phyloP scores from a whole-genome alignment of 1,284 basidiomycete genomes.

The Ceratobasidium theobromae region DNA sequence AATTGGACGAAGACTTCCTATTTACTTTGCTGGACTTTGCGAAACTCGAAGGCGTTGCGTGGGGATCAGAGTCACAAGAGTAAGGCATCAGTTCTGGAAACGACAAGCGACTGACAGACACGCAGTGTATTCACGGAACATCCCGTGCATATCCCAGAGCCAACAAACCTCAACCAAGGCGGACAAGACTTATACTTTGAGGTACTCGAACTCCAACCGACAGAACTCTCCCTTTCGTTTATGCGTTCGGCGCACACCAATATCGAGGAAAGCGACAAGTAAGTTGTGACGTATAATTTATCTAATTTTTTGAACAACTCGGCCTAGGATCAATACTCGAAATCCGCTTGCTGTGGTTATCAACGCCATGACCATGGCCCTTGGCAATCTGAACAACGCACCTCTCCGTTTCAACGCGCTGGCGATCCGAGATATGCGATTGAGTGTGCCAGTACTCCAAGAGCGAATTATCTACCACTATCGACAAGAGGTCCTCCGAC shows the following conservation, averaged over 20 bases:
- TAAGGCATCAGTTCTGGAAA: constrained; percentile 42
- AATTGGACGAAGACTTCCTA: constrained; percentile 95
- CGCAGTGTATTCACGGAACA: constrained; percentile 75
- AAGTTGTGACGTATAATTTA: constrained; percentile 40
- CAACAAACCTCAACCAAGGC: constrained; percentile 55
- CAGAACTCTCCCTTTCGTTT: constrained; percentile 91
- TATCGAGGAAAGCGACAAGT: constrained; percentile 80
- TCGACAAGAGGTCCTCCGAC: constrained; percentile 88
- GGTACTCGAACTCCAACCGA: constrained; percentile 94
- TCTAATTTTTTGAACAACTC: constrained; percentile 29
- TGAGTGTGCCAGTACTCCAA: constrained; percentile 83
- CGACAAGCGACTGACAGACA: neutral
- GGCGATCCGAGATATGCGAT: constrained; percentile 91
- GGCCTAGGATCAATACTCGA: constrained; percentile 68
- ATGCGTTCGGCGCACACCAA: constrained; percentile 95
- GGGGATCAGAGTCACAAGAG: constrained; percentile 79
- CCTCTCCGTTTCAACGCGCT: constrained; percentile 95
- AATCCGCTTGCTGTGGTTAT: constrained; percentile 94
- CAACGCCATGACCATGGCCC: constrained; percentile 94
- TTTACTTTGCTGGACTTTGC: constrained; percentile 91
- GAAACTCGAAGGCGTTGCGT: constrained; percentile 87
- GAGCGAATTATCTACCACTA: constrained; percentile 91
- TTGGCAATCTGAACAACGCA: constrained; percentile 97
- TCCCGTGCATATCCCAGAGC: constrained; percentile 78
- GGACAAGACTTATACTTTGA: constrained; percentile 94